phyloP scores from a whole-genome alignment of 2,329 filamentous ascomycete genomes.

The Fusarium equiseti region DNA sequence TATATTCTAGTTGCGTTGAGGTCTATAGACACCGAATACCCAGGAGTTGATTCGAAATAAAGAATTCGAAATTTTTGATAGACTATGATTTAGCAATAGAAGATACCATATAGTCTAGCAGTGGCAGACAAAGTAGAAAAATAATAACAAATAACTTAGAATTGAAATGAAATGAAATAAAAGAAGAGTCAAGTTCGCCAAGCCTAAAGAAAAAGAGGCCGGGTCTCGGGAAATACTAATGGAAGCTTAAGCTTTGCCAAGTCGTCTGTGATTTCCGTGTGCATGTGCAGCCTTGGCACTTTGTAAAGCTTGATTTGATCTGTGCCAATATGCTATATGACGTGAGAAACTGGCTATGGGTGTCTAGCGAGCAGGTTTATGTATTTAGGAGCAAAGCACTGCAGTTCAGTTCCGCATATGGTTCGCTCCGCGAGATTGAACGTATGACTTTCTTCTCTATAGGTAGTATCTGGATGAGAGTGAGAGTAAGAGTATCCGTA shows the following conservation, averaged over 20 bases:
- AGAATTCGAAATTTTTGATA: not conserved
- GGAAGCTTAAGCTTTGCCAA: constrained; percentile 50
- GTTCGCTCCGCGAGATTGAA: not conserved
- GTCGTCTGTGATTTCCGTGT: constrained; percentile 31
- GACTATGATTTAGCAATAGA: not conserved
- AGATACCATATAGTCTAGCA: not conserved
- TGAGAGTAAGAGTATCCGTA: not conserved
- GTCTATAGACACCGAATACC: constrained; percentile 45
- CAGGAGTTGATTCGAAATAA: constrained; percentile 38
- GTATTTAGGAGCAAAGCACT: not conserved
- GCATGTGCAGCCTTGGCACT: constrained; percentile 43
- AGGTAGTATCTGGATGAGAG: not conserved
- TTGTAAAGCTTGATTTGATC: constrained; percentile 39
- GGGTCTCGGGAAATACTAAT: constrained; percentile 35
- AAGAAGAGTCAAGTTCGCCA: constrained; percentile 25
- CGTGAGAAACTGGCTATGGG: constrained; percentile 8
- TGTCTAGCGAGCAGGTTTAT: constrained; percentile 5
- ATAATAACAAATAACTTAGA: not conserved
- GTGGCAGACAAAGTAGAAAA: not conserved
- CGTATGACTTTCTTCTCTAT: not conserved
- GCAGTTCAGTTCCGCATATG: not conserved
- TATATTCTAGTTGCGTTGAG: constrained; percentile 33
- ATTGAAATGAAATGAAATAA: not conserved
- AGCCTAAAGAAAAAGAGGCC: constrained; percentile 41
- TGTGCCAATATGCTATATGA: constrained; percentile 23